phyloP scores from a whole-genome alignment of 2,329 filamentous ascomycete species.

The Cryoendolithus antarcticus region DNA sequence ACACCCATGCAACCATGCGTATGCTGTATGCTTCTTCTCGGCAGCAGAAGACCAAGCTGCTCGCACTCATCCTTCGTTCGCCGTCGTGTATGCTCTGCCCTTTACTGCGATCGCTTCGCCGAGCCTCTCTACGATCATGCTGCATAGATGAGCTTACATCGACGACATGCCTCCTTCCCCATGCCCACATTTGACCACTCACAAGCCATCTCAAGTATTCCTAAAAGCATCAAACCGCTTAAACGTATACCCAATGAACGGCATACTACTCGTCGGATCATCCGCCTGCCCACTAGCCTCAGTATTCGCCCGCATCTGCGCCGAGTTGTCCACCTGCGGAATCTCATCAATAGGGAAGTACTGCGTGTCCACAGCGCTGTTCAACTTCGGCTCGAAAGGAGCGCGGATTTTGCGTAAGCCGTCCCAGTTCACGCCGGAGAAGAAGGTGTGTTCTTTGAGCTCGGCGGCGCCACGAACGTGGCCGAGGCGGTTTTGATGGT shows the following conservation, averaged over 20 bases:
- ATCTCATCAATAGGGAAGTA: slow-evolving; percentile 99
- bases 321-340: slow-evolving; percentile 87
- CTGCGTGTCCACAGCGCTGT: slow-evolving; percentile 87
- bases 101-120: too few relatives aligned
- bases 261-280: slow-evolving; percentile 86
- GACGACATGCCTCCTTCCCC: too few relatives aligned
- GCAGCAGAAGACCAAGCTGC: too few relatives aligned
- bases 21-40: too few relatives aligned
- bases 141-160: too few relatives aligned
- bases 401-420: slow-evolving; percentile 83
- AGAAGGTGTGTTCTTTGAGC: slow-evolving; percentile 90
- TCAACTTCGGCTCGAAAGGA: slow-evolving; percentile 87
- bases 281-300: slow-evolving; percentile 57
- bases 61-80: too few relatives aligned
- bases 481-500: slow-evolving; percentile 83
- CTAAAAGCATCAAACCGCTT: slow-evolving; percentile 76
- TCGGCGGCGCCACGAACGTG: slow-evolving; percentile 71
- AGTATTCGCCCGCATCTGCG: slow-evolving; percentile 72
- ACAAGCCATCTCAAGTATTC: slow-evolving; percentile 15
- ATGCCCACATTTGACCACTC: too few relatives aligned
- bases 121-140: too few relatives aligned
- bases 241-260: slow-evolving; percentile 94
- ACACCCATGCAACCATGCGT: too few relatives aligned
- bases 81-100: too few relatives aligned
- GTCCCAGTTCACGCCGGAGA: slow-evolving; percentile 92